These are phyloP conservation scores for Colletotrichum sp. DNA, from an alignment of 2,329 filamentous ascomycete species.

Conservation along the genomic window DNA sequence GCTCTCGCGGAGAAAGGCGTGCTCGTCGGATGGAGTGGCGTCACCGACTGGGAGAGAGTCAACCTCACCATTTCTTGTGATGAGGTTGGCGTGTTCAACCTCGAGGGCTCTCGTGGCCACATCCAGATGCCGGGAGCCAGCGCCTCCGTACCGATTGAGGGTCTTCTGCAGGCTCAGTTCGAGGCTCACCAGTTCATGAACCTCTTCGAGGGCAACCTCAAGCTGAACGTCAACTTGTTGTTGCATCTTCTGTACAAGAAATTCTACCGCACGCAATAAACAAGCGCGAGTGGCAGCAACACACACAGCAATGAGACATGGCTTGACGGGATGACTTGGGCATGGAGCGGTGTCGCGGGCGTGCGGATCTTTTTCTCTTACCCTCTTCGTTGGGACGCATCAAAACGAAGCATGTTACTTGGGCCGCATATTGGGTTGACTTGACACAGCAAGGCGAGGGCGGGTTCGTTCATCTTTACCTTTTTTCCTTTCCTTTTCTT, in stretches of 20 bases:
- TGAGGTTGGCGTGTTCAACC: constrained; percentile 89
- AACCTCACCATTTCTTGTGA: constrained; percentile 95
- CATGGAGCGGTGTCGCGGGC: constrained; percentile 4
- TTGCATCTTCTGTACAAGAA: constrained; percentile 98
- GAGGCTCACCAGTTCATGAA: constrained; percentile 97
- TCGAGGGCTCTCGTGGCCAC: constrained; percentile 88
- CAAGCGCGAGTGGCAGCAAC: background rate
- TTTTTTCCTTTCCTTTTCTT: background rate
- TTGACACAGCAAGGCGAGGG: constrained; percentile 14
- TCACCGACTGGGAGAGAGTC: constrained; percentile 86
- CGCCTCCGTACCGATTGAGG: constrained; percentile 87
- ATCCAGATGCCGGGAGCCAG: constrained; percentile 97
- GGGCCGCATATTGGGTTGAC: constrained; percentile 12
- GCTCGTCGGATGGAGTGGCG: constrained; percentile 88
- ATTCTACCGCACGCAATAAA: constrained; percentile 81
- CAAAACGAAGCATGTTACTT: constrained; percentile 8
- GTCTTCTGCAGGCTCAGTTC: constrained; percentile 94
- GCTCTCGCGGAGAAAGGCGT: constrained; percentile 93
- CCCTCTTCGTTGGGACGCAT: background rate
- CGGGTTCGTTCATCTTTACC: background rate
- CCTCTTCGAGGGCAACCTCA: constrained; percentile 83
- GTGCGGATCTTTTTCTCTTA: constrained; percentile 5
- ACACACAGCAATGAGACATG: constrained; percentile 6
- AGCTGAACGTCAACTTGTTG: constrained; percentile 95
- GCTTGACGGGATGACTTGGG: constrained; percentile 11